phyloP scores from a whole-genome alignment of 169 alveolate species.

The Plasmodium knowlesi region DNA sequence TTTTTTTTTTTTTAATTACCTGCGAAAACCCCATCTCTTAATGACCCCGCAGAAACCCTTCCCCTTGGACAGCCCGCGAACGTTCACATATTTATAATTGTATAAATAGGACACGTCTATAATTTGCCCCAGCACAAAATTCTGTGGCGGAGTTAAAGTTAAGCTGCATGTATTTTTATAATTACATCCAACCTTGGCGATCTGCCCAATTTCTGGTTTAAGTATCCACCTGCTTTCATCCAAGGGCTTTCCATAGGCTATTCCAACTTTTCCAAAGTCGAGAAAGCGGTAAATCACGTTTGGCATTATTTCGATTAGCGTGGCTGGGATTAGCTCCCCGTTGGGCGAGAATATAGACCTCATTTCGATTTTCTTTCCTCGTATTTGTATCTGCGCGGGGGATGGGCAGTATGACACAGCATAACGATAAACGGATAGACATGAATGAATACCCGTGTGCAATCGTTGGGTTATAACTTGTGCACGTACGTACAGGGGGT shows the following conservation, averaged over 20 bases:
- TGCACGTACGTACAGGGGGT: background rate
- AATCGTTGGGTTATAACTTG: background rate
- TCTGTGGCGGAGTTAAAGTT: slow-evolving; percentile 89
- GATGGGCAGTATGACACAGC: too few species aligned
- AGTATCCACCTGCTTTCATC: slow-evolving; percentile 85
- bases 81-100: slow-evolving; percentile 90
- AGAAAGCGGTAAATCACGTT: slow-evolving; percentile 62
- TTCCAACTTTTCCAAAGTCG: slow-evolving; percentile 69
- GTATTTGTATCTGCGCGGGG: slow-evolving; percentile 60
- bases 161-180: slow-evolving; percentile 81
- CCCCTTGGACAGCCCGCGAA: slow-evolving; percentile 91
- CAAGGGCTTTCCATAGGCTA: slow-evolving; percentile 83
- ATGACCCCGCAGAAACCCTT: slow-evolving; percentile 94
- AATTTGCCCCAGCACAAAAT: slow-evolving; percentile 87
- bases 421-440: background rate
- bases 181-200: slow-evolving; percentile 77
- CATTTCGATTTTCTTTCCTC: slow-evolving; percentile 71
- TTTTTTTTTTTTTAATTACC: slow-evolving; percentile 75
- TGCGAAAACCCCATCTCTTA: slow-evolving; percentile 93
- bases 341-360: slow-evolving; percentile 66
- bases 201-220: slow-evolving; percentile 82
- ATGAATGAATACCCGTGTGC: background rate
- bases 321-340: slow-evolving; percentile 63
- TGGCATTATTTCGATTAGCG: slow-evolving; percentile 75
- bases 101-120: slow-evolving; percentile 89